phyloP scores from a whole-genome alignment of 331 rosid species.

The Phaseolus coccineus region DNA sequence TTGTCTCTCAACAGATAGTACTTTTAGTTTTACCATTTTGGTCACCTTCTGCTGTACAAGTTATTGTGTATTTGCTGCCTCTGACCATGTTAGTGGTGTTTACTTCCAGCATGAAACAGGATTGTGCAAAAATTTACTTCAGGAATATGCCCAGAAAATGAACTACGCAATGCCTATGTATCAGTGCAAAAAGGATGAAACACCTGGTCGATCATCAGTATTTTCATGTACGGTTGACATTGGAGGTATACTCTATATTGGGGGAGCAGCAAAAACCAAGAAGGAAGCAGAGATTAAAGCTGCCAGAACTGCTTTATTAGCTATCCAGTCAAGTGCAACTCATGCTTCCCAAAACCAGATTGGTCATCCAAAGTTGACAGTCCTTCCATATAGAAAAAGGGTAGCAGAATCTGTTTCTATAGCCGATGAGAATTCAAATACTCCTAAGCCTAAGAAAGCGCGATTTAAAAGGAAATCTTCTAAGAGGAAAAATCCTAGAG shows the following conservation, averaged over 20 bases:
- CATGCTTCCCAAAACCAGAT: conserved; percentile 53
- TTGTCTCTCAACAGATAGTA: not conserved
- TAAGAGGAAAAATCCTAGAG: conserved; percentile 52
- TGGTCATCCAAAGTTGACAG: conserved; percentile 65
- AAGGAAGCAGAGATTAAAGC: conserved; percentile 98
- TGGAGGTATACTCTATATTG: conserved; percentile 86
- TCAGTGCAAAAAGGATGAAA: conserved; percentile 70
- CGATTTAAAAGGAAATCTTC: conserved; percentile 60
- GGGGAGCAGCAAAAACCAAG: conserved; percentile 84
- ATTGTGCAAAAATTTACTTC: conserved; percentile 96
- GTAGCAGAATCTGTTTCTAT: conserved; percentile 43
- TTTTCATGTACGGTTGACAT: conserved; percentile 87
- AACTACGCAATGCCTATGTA: conserved; percentile 89
- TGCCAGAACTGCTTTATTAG: conserved; percentile 94
- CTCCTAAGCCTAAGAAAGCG: conserved; percentile 62
- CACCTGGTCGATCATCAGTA: conserved; percentile 53
- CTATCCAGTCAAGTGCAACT: conserved; percentile 67
- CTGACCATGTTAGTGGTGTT: conserved; percentile 42
- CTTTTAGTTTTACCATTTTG: conserved; percentile 19
- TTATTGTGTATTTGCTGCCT: conserved; percentile 36
- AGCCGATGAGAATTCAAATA: conserved; percentile 48
- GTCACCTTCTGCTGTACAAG: conserved; percentile 12
- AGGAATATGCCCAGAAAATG: conserved; percentile 99
- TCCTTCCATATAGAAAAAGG: conserved; percentile 74
- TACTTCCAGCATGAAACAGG: conserved; percentile 89